phyloP scores from a whole-genome alignment of 345 rosid genomes.

The Acer yangbiense region DNA sequence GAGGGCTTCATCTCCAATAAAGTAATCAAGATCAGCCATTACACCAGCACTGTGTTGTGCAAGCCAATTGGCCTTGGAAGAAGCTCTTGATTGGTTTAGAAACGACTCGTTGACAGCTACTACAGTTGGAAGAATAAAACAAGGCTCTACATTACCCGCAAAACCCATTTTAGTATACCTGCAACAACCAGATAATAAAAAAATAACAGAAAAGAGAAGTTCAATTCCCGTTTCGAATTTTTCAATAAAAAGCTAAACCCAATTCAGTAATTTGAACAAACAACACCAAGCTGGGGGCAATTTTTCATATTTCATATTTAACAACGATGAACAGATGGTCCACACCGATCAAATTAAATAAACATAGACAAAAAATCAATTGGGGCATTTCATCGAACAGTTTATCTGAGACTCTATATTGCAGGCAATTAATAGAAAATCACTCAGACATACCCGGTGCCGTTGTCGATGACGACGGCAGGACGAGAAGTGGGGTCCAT shows the following conservation, averaged over 20 bases:
- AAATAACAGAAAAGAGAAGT: neutral
- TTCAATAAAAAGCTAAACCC: neutral
- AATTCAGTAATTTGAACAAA: neutral
- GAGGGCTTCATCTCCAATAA: slow-evolving; percentile 85
- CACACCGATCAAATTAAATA: neutral
- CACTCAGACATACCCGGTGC: slow-evolving; percentile 68
- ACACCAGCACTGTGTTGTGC: slow-evolving; percentile 94
- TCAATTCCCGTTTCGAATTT: neutral
- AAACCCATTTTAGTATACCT: slow-evolving; percentile 97
- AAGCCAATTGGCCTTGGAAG: slow-evolving; percentile 73
- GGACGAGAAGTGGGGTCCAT: slow-evolving; percentile 97
- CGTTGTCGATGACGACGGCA: slow-evolving; percentile 96
- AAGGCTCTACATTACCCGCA: slow-evolving; percentile 97
- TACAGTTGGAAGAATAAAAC: slow-evolving; percentile 88
- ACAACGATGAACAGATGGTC: neutral
- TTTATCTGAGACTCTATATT: neutral
- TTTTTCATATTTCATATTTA: neutral
- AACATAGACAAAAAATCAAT: neutral
- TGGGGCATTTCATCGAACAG: slow-evolving; percentile 47
- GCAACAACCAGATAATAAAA: slow-evolving; percentile 11
- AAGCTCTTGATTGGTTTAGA: slow-evolving; percentile 64
- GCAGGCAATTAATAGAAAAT: neutral
- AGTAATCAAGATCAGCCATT: slow-evolving; percentile 96
- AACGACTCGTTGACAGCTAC: slow-evolving; percentile 90
- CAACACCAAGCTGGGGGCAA: neutral